Evolutionary conservation across 441 rosid species (phyloP), one percentile per base, ranked within the genome.

Genomic region (Melianthus villosus): DNA sequence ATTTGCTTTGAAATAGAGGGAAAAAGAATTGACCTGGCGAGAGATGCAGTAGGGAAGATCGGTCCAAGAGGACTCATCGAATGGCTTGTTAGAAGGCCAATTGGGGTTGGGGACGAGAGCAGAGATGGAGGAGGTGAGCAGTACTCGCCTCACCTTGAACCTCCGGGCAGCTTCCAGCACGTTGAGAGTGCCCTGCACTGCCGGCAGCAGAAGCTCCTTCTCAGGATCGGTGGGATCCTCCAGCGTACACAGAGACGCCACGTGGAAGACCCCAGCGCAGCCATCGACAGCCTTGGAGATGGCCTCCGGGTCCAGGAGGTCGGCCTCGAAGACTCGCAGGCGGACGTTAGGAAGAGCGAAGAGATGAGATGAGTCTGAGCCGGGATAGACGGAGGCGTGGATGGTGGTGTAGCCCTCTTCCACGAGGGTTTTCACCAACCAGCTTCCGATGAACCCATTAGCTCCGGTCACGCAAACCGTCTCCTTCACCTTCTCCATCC

Each of bases 391-490:
- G 11, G 82, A 47, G 32, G 80, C 79, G 73, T 75, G 75, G 66
- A 77, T 61, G 25, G 46, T 35, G 50, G 82, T 60, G 54, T 79
- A 81, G 40, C 84, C 82, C 1, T 43, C 41, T 5, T 65, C 67
- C 0, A 79, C 23, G 17, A 85, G 59, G 29, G 80, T 68, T 4
- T 55, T 66, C 46, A 81, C 56, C 6, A 81, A 42, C 87, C 91
- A 81, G 1, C 79, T 67, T 38, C 96, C 93, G 16, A 85, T 76
- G 75, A 78, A 85, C 15, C 96, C 96, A 31, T 79, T 82, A 15
- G 82, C 96, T 42, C 94, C 94, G 6, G 80, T 82, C 7, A 85
- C 92, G 48, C 82, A 62, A 9, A 83, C 87, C 1, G 76, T 34
- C 28, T 72, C 77, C 38, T 65, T 73, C 11, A 2, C 11, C 32